Evolutionary conservation across 306 rosid species (phyloP), one percentile per base, ranked within the genome.

Genomic region (Acacia confusa): DNA sequence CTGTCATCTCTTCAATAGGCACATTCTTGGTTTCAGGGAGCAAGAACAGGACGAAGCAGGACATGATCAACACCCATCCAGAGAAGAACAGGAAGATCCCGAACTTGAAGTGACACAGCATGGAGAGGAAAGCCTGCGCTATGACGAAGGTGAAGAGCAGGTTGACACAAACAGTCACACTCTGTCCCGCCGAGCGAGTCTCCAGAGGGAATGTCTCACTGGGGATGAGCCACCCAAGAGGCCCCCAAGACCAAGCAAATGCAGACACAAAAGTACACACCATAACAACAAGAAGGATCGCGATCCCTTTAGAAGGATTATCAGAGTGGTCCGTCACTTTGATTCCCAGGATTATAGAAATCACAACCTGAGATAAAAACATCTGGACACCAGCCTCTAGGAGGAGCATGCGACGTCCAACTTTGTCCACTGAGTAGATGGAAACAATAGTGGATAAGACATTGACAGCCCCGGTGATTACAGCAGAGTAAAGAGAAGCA

Each of bases 211-310:
- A 95, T 0, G 94, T 95, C 83, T 95, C 99, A 48, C 97, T 93
- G 0, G 99, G 98, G 4, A 95, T 92, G 7, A 95, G 81, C 98
- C 99, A 95, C 0, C 97, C 99, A 0, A 95, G 89, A 2, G 99
- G 99, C 1, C 98, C 99, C 97, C 98, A 92, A 0, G 99, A 95
- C 99, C 99, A 95, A 0, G 99, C 99, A 28, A 95, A 95, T 0
- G 97, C 38, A 0, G 99, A 85, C 45, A 95, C 99, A 6, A 86
- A 95, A 5, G 89, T 89, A 81, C 99, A 95, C 0, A 95, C 82
- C 96, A 95, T 1, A 1, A 95, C 74, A 19, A 95, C 99, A 7
- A 95, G 96, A 0, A 95, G 3, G 16, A 93, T 17, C 3, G 87
- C 98, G 1, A 9, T 81, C 0, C 88, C 89, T 44, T 78, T 87